These are phyloP conservation scores for Backusella parvicylindrica DNA, from an alignment of 192 early-diverging fungal genomes.

Conservation along the genomic window DNA sequence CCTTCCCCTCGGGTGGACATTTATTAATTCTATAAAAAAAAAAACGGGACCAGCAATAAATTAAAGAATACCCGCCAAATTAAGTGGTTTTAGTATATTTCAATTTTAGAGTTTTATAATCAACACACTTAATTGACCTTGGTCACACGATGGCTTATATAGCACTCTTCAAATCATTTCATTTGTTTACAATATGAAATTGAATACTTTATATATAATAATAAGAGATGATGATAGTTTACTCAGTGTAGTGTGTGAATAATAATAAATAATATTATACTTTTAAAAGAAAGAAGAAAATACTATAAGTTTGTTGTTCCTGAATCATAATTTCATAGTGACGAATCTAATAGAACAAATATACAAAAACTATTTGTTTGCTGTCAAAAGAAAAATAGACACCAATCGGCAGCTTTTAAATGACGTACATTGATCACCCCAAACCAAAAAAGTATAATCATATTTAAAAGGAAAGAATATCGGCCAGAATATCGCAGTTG, in stretches of 20 bases:
- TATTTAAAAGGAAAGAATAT: not conserved
- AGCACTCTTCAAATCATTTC: too few relatives aligned
- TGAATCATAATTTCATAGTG: too few relatives aligned
- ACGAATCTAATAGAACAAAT: too few relatives aligned
- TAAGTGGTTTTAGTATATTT: not conserved
- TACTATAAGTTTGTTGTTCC: too few relatives aligned
- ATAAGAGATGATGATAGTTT: too few relatives aligned
- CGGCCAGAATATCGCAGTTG: not conserved
- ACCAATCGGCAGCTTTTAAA: not conserved
- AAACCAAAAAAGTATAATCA: not conserved
- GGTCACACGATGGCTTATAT: not conserved
- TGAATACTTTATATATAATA: too few relatives aligned
- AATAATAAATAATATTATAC: too few relatives aligned
- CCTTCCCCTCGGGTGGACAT: not conserved
- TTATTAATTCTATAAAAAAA: too few relatives aligned
- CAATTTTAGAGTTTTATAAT: not conserved
- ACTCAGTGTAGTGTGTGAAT: too few relatives aligned
- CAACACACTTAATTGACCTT: not conserved
- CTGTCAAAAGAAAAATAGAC: not conserved
- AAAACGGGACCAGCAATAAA: not conserved
- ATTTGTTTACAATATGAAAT: too few relatives aligned
- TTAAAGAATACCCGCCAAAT: not conserved
- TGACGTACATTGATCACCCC: not conserved
- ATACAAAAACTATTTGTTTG: not conserved
- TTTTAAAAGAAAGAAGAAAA: too few relatives aligned